Base-by-base conservation (phyloP, 371 early-diverging fungal species). In the Mucor saturninus region DNA sequence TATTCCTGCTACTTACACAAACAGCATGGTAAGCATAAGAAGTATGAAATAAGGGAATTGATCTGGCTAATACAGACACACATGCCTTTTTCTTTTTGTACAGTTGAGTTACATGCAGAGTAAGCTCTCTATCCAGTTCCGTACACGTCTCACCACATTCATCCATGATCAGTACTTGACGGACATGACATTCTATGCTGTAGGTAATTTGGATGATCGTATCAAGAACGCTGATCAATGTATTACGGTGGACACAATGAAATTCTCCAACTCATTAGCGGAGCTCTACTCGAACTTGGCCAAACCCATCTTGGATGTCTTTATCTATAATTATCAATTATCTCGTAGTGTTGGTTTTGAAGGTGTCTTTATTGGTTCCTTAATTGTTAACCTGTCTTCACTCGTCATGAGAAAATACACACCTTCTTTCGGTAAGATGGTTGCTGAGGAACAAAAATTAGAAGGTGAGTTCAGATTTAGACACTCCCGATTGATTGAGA, bases 1-100 rank as follows among this genome's bases (percentile, higher is more conserved):
- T 9, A 81, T 98, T 28, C 98, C 98, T 9, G 97, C 98, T 1
- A 96, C 97, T 15, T 94, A 93, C 75, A 98, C 98, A 62, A 98
- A 98, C 77, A 92, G 92, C 74, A 92, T 96, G 92, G 91, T 88
- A 81, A 77, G 21, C 35, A 10, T 13, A 13, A 21, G 21, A 21
- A 21, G 21, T 21, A 21, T 21, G 21, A 21, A 21, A 21, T 21
- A 21, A 21, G 21, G 21, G 21, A 21, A 21, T 21, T 21, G 21
- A 0, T 21, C 21, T 21, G 21, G 21, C 21, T 21, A 21, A 62
- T 28, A 28, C 7, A 9, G 28, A 42, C 72, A 42, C 76, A 46
- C 66, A 85, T 62, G 54, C 5, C 10, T 14, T 79, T 29, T 11
- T 54, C 26, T 38, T 15, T 40, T 51, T 29, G 2, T 38, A 1